These are phyloP conservation scores for Neoarthrinium moseri DNA, from an alignment of 2,329 filamentous ascomycete species.

Conservation along the genomic window DNA sequence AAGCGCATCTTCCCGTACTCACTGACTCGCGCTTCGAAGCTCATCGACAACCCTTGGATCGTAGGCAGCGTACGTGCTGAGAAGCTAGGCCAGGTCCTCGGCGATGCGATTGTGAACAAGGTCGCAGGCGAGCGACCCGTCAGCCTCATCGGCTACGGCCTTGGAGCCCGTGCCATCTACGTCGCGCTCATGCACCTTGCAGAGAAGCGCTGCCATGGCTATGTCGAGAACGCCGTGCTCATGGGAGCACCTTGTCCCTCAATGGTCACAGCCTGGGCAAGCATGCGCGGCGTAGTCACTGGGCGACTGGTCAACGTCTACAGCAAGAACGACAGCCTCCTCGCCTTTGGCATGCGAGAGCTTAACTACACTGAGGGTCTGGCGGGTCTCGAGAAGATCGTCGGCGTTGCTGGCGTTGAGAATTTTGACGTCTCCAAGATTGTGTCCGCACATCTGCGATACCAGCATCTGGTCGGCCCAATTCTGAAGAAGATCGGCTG, in stretches of 20 bases:
- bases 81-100: conserved; percentile 68
- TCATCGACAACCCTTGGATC: conserved; percentile 81
- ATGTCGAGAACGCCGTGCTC: conserved; percentile 80
- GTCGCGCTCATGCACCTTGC: conserved; percentile 76
- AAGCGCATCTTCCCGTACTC: conserved; percentile 60
- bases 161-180: conserved; percentile 81
- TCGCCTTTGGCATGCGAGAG: conserved; percentile 84
- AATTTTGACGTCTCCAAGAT: conserved; percentile 66
- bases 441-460: conserved; percentile 68
- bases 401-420: conserved; percentile 64
- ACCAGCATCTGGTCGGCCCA: conserved; percentile 64
- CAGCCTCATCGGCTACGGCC: conserved; percentile 76
- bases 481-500: conserved; percentile 68
- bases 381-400: conserved; percentile 75
- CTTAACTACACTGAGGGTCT: conserved; percentile 81
- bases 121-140: conserved; percentile 81
- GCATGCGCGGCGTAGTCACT: conserved; percentile 74
- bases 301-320: conserved; percentile 90
- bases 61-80: conserved; percentile 74
- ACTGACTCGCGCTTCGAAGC: conserved; percentile 66
- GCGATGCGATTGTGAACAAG: conserved; percentile 78
- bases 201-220: conserved; percentile 75
- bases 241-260: conserved; percentile 81
- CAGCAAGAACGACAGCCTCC: conserved; percentile 81
- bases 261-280: conserved; percentile 70